Conservation (phyloP, 805 yeast genomes). For the Zygotorulaspora danielsina region DNA sequence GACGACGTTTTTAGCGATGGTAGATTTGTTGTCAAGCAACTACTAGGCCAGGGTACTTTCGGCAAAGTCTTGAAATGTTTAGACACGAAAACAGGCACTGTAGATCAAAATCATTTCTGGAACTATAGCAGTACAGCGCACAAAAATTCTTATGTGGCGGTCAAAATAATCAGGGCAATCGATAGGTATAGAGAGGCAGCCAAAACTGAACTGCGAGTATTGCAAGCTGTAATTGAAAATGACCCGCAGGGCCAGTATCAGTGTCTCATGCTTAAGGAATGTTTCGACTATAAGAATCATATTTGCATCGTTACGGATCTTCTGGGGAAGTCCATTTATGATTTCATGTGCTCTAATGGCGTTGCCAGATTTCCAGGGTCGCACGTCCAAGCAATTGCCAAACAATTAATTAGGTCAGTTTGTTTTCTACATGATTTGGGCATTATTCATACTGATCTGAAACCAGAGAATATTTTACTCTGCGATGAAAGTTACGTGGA, state of each 20-base stretch:
- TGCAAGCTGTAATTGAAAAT: constrained; percentile 36
- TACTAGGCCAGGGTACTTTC: constrained; percentile 94
- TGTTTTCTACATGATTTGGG: constrained; percentile 86
- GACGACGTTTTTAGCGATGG: constrained; percentile 58
- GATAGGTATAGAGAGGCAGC: constrained; percentile 96
- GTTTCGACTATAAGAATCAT: constrained; percentile 89
- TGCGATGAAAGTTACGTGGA: constrained; percentile 28
- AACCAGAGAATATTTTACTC: constrained; percentile 89
- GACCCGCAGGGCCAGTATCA: constrained; percentile 55
- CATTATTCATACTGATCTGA: constrained; percentile 90
- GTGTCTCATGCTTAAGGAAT: constrained; percentile 82
- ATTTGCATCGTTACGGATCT: constrained; percentile 91
- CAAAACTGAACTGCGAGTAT: constrained; percentile 80
- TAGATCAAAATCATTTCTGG: constrained; percentile 8
- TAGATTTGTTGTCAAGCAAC: constrained; percentile 59
- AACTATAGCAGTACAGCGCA: constrained; percentile 7
- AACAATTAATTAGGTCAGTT: constrained; percentile 79
- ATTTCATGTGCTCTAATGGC: constrained; percentile 78
- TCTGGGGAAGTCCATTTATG: constrained; percentile 79
- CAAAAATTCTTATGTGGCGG: constrained; percentile 59
- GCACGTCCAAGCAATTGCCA: constrained; percentile 84
- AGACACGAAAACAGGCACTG: constrained; percentile 50
- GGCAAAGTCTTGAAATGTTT: constrained; percentile 96
- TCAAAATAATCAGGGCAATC: constrained; percentile 86
- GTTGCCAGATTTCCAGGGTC: constrained; percentile 91